Evolutionary conservation across 768 basidiomycete species (phyloP).

Genomic region (Amanita rubescens): DNA sequence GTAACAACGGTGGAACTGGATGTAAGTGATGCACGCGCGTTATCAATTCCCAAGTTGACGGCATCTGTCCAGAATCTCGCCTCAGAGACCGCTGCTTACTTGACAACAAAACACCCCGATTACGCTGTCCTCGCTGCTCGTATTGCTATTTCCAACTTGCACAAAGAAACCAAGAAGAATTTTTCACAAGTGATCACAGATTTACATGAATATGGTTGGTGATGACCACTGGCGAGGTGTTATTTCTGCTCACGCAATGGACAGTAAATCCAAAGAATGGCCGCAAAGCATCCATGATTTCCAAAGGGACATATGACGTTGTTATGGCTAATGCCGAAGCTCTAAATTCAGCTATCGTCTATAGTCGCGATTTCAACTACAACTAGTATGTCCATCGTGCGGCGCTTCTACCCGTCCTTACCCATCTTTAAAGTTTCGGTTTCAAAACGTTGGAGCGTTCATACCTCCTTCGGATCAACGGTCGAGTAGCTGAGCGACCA

Average conservation of each 20-base stretch:
- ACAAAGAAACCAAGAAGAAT: conserved; percentile 98
- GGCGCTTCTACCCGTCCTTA: too few relatives aligned
- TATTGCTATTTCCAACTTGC: conserved; percentile 96
- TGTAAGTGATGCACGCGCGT: conserved; percentile 38
- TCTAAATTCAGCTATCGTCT: conserved; percentile 93
- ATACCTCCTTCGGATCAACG: conserved; percentile 90
- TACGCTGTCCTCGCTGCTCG: conserved; percentile 98
- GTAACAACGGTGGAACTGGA: conserved; percentile 98
- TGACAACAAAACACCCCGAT: conserved; percentile 96
- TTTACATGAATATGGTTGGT: conserved; percentile 78
- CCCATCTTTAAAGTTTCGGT: conserved; percentile 61
- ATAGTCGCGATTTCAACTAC: conserved; percentile 97
- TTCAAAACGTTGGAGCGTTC: conserved; percentile 99
- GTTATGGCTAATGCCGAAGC: conserved; percentile 74
- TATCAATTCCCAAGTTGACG: not conserved
- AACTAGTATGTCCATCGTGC: conserved; percentile 61
- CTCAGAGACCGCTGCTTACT: conserved; percentile 93
- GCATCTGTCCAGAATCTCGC: conserved; percentile 69
- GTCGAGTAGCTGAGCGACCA: conserved; percentile 92
- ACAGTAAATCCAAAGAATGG: conserved; percentile 95
- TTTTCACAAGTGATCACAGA: conserved; percentile 92
- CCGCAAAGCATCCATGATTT: conserved; percentile 82
- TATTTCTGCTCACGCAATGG: not conserved
- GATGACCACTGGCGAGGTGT: not conserved
- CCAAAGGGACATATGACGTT: conserved; percentile 74